Percentiles rank a stretch among this genome's conserved stretches.
Evolutionary conservation across 768 basidiomycete species (phyloP).

Genomic region (Auricularia auricula-judae): DNA sequence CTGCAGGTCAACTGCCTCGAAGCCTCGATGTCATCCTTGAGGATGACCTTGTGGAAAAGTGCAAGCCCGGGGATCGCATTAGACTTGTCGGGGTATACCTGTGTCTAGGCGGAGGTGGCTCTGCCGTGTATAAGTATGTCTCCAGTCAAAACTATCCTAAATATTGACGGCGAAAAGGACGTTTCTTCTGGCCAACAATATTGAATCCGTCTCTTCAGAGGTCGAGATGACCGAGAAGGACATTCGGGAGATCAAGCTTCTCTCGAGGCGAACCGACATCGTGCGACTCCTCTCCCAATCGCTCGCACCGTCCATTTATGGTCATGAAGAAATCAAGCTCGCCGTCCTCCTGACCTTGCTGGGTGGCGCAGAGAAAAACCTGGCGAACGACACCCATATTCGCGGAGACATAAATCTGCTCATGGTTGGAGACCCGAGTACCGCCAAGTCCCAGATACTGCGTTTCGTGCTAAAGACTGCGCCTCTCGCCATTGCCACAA

Average conservation of each 20-base stretch:
- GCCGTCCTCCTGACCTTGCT: constrained; percentile 92
- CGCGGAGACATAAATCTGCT: constrained; percentile 97
- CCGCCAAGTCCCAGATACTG: constrained; percentile 78
- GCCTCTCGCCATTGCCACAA: constrained; percentile 13
- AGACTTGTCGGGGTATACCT: constrained; percentile 94
- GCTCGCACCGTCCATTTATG: constrained; percentile 96
- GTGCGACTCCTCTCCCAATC: constrained; percentile 86
- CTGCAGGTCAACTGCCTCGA: constrained; percentile 90
- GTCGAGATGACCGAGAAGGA: constrained; percentile 87
- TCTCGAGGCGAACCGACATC: constrained; percentile 77
- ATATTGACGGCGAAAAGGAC: constrained; percentile 42
- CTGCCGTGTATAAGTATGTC: constrained; percentile 86
- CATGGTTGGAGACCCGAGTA: constrained; percentile 96
- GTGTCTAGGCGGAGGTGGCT: constrained; percentile 82
- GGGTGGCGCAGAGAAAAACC: constrained; percentile 87
- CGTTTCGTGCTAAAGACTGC: not conserved
- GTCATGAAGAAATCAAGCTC: constrained; percentile 98
- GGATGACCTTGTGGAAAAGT: constrained; percentile 93
- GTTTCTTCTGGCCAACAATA: constrained; percentile 86
- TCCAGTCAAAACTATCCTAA: not conserved
- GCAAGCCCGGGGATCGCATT: constrained; percentile 96
- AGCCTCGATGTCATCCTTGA: constrained; percentile 94
- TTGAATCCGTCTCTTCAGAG: constrained; percentile 90
- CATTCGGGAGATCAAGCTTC: constrained; percentile 91
- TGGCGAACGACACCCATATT: constrained; percentile 90